Evolutionary conservation across 495 filamentous ascomycete species (phyloP), one percentile per base, ranked within the genome.

Genomic region (Daldinia caldariorum): DNA sequence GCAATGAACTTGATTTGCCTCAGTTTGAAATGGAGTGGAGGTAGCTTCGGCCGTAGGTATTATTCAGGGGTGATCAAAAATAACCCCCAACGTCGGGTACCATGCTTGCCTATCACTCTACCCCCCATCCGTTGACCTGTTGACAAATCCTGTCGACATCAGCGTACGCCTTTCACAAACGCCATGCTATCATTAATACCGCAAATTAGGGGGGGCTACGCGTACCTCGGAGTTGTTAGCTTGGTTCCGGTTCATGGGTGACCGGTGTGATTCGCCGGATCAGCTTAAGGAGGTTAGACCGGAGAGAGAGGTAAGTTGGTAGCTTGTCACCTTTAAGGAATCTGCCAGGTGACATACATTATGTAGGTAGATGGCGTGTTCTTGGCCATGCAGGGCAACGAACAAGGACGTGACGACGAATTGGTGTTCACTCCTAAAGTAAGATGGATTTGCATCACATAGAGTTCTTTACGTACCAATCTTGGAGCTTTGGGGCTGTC

Each of bases 251-350:
- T 3, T 22, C 34, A 14, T 61, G 34, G 18, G 29, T 14, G 51
- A 45, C 10, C 38, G n/a, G 9, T 9, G 16, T 56, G 43, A 51
- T 59, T 54, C n/a, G 50, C 29, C 7, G 43, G 34, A 37, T 4
- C 4, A n/a, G 43, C 9, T 5, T 51, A 31, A 35, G 16, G 18
- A 13, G 14, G 29, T 20, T 49, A 16, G 57, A n/a, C n/a, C 18
- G 51, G 54, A 14, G 22, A 47, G 53, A 34, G 58, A 63, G 51
- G 10, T n/a, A 49, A 41, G 41, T 61, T 66, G 43, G 68, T 59
- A 54, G 26, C 26, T 26, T 26, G 26, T 26, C 26, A 51, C 16
- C 16, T 37, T 31, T 14, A 32, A 37, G 29, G 32, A 35, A n/a
- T 45, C 26, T 66, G 50, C 43, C 22, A 37, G 37, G 54, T 34